Base-by-base conservation (phyloP, 352 stramenopile genomes). In the Phytophthora agathidicida region DNA sequence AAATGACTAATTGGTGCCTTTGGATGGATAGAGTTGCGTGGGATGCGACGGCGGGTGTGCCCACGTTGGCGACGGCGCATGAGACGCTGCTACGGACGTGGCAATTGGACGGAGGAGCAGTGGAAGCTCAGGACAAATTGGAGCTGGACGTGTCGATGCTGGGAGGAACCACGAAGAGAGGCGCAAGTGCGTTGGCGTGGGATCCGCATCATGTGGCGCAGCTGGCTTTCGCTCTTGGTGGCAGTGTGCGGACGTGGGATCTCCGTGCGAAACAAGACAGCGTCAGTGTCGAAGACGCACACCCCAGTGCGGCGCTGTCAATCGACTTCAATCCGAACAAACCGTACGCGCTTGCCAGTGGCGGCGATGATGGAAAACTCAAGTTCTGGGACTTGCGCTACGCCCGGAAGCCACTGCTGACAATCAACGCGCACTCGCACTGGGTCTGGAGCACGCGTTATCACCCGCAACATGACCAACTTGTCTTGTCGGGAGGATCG, bases 251-350 rank as follows among this genome's bases (percentile, higher is more conserved):
- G 37, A 89, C 71, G 43, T 96, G 84, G 88, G 87, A 97, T 56
- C 52, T 87, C 0, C 77, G 86, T 16, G 43, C 60, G 5, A 78
- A 86, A 24, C 39, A 69, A 14, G 65, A 84, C 33, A 60, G n/a
- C 23, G 63, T 77, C 7, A 52, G 68, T 35, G 68, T 91, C 11
- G 70, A 85, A 37, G 67, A 93, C 30, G 79, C 90, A 62, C 84
- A 94, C 51, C 32, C 75, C 5, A 70, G 61, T 16, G 73, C 71
- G n/a, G 73, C 77, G 7, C 38, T 89, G 3, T 91, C 98, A 68
- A 62, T 99, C 10, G 93, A 98, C 76, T 99, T 98, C 73, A 99
- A 99, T 77, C 97, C 94, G n/a, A 98, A 99, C 77, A 98, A 98
- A 69, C 96, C 96, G 0, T 91, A 96, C 52, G 84, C 89, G 17